These are phyloP conservation scores for Myriosclerotinia scirpicola DNA, from an alignment of 2,329 filamentous ascomycete genomes.

Conservation along the genomic window DNA sequence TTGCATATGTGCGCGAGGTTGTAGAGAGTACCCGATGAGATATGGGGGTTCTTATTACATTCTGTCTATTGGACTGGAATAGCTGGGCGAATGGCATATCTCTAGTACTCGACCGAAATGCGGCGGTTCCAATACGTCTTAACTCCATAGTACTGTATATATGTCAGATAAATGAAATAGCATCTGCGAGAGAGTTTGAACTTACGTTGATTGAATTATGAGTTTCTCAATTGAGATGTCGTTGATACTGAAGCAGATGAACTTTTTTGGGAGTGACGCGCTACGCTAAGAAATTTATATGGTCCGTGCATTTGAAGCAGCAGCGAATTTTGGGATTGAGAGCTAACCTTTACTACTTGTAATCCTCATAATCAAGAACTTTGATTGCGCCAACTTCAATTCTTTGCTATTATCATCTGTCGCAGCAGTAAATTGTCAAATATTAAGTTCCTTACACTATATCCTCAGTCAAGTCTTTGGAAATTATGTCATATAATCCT, in stretches of 20 bases:
- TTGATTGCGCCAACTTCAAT: slow-evolving; percentile 13
- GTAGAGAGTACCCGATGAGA: slow-evolving; percentile 14
- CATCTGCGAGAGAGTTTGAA: slow-evolving; percentile 24
- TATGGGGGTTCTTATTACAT: slow-evolving; percentile 2
- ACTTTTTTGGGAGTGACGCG: slow-evolving; percentile 19
- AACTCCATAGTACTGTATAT: slow-evolving; percentile 39
- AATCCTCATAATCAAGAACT: neutral
- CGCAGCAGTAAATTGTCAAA: neutral
- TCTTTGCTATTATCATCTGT: neutral
- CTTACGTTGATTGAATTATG: slow-evolving; percentile 29
- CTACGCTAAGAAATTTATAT: slow-evolving; percentile 22
- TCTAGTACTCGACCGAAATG: slow-evolving; percentile 10
- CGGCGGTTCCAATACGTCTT: slow-evolving; percentile 30
- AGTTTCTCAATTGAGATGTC: slow-evolving; percentile 27
- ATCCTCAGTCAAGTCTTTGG: neutral
- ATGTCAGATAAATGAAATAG: slow-evolving; percentile 23
- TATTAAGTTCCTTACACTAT: neutral
- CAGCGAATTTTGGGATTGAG: slow-evolving; percentile 9
- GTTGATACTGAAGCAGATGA: slow-evolving; percentile 26
- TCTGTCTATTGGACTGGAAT: slow-evolving; percentile 2
- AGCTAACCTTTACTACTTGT: neutral
- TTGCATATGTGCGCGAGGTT: neutral
- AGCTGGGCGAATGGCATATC: slow-evolving; percentile 4
- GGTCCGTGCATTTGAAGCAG: slow-evolving; percentile 15
- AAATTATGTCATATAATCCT: slow-evolving; percentile 41